Conservation (phyloP, 1,284 basidiomycete species). For the Irpex sp. region DNA sequence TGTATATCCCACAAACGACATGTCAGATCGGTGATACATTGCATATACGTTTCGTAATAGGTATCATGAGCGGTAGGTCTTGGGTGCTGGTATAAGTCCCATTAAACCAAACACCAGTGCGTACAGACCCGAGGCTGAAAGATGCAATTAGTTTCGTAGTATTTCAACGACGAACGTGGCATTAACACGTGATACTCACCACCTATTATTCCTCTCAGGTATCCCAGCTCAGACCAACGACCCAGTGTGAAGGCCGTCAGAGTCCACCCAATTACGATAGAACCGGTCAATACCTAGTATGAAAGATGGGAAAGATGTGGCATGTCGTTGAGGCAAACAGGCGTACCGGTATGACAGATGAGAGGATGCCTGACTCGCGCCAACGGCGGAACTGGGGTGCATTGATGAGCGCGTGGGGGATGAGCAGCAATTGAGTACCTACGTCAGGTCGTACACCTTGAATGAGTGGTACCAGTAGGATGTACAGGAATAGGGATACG, state of each 20-base stretch:
- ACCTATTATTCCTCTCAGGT: constrained; percentile 53
- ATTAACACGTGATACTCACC: constrained; percentile 35
- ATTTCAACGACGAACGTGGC: neutral
- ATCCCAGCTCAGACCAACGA: constrained; percentile 59
- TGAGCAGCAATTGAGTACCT: constrained; percentile 22
- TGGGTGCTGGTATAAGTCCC: constrained; percentile 60
- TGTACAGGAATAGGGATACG: constrained; percentile 63
- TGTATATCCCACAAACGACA: neutral
- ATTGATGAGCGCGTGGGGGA: neutral
- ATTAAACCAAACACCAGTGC: constrained; percentile 63
- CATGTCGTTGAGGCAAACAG: constrained; percentile 8
- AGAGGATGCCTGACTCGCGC: constrained; percentile 45
- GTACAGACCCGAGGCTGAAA: constrained; percentile 58
- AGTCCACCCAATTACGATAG: constrained; percentile 67
- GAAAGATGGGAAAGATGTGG: neutral
- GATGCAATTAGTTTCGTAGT: neutral
- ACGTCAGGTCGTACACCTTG: constrained; percentile 65
- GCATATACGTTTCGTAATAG: neutral
- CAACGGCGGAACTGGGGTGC: constrained; percentile 25
- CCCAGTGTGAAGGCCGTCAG: constrained; percentile 55
- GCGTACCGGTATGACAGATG: constrained; percentile 47
- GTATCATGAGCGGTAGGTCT: constrained; percentile 14
- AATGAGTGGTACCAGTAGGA: constrained; percentile 58
- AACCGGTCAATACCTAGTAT: constrained; percentile 45
- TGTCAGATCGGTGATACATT: neutral